Evolutionary conservation across 495 filamentous ascomycete species (phyloP).

Genomic region (Penicillium pancosmium): DNA sequence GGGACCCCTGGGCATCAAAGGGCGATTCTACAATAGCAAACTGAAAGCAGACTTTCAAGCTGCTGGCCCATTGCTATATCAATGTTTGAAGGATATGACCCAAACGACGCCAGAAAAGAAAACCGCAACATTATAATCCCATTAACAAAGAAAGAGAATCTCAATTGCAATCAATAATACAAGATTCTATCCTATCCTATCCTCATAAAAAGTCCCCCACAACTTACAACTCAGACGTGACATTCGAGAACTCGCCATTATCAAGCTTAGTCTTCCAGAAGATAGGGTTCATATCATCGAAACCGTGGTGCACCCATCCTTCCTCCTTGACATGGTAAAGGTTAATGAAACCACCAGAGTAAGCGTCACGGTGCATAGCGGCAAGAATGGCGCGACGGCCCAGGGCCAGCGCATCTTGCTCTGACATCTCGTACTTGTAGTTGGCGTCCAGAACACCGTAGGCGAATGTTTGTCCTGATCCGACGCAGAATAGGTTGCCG

Average conservation of each 20-base stretch:
- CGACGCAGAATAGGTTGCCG: conserved; percentile 97
- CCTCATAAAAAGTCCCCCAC: neutral
- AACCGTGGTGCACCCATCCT: conserved; percentile 98
- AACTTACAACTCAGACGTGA: conserved; percentile 71
- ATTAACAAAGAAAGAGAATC: neutral
- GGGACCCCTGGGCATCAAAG: too few species aligned
- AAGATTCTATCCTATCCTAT: conserved; percentile 18
- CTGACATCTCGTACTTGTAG: conserved; percentile 84
- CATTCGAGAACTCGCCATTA: conserved; percentile 97
- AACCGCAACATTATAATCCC: neutral
- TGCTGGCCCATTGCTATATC: too few species aligned
- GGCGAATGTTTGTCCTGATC: conserved; percentile 96
- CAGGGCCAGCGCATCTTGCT: conserved; percentile 86
- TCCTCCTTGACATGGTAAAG: conserved; percentile 98
- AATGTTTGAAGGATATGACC: too few species aligned
- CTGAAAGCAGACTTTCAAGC: too few species aligned
- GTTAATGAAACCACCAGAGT: conserved; percentile 98
- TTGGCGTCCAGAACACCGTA: conserved; percentile 97
- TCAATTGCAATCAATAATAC: conserved; percentile 23
- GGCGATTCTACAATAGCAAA: too few species aligned
- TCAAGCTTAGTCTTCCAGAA: conserved; percentile 99
- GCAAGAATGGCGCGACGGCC: conserved; percentile 90
- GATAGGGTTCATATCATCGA: conserved; percentile 91
- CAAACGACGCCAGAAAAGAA: too few species aligned
- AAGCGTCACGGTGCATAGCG: conserved; percentile 97